Base-by-base conservation (phyloP, 164 flowering plant species). In the Akebia trifoliata region DNA sequence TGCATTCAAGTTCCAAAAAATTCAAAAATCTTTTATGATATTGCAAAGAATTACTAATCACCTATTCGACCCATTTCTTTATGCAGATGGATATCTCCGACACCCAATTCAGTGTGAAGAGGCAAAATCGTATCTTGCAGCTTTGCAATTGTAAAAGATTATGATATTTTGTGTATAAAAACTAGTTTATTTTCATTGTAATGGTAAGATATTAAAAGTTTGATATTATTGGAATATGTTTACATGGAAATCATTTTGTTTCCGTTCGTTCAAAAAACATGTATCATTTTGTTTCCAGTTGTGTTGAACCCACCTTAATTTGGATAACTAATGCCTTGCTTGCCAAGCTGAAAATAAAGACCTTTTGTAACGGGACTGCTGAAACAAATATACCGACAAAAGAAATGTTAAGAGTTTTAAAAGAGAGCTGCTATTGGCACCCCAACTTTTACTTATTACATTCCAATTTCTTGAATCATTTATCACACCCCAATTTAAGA, bases 41-140 rank as follows among this genome's bases (percentile, higher is more conserved):
- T 40, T n/a, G n/a, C 54, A 50, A 50, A 15, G 26, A n/a, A n/a
- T 40, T 30, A 12, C 44, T 54, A n/a, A 54, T 8, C 45, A 25
- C 25, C 14, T 17, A 25, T 26, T 37, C 4, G 15, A 24, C 6
- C 35, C 44, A 6, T 39, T 55, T 28, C 20, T 12, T 10, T n/a
- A 20, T 18, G 59, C 34, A 40, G 48, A 40, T 29, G 12, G 1
- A 15, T 17, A 6, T 54, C 21, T 10, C 9, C 4, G 20, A 29
- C 59, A 42, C 11, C 3, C 40, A 4, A 17, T 40, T 30, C 46
- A 21, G 11, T 28, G 22, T 28, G 24, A 15, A 4, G 17, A 56
- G 37, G 26, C 28, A 3, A 40, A 18, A 56, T 29, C 59, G 9
- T 29, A 15, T 6, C 22, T 56, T 26, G 59, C 37, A 56, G 25